A percentile compares a stretch with the other conserved stretches of the same genome.
These are phyloP conservation scores for Nakazawaea populi DNA, from an alignment of 805 yeast species.

Conservation along the genomic window DNA sequence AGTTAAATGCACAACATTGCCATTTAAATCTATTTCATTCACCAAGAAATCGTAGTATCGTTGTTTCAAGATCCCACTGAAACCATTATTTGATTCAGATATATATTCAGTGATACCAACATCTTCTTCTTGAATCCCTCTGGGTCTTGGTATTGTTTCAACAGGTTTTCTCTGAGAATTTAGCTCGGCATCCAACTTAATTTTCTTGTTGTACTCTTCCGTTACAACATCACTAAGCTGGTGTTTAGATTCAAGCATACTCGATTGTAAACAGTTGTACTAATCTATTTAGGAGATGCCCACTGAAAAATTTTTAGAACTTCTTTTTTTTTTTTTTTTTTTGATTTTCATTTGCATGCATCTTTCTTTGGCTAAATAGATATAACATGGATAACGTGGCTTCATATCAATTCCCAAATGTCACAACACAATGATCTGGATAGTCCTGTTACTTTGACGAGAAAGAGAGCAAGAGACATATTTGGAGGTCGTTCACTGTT, in stretches of 20 bases:
- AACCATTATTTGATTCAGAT: conserved; percentile 51
- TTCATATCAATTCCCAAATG: background rate
- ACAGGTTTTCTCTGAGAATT: conserved; percentile 13
- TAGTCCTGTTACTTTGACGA: background rate
- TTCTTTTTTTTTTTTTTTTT: background rate
- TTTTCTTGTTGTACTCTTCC: conserved; percentile 16
- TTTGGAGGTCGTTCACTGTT: background rate
- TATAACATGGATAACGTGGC: too few species aligned
- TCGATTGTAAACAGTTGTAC: too few species aligned
- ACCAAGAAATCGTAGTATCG: conserved; percentile 92
- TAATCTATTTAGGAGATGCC: background rate
- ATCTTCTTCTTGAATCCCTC: conserved; percentile 61
- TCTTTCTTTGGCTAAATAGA: too few species aligned
- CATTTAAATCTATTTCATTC: conserved; percentile 71
- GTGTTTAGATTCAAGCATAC: background rate
- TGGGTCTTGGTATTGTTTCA: conserved; percentile 5
- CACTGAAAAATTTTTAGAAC: background rate
- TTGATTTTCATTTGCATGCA: too few species aligned
- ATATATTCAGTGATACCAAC: conserved; percentile 84
- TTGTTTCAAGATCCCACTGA: conserved; percentile 76
- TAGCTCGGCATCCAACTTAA: conserved; percentile 10
- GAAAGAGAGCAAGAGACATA: background rate
- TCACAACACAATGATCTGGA: background rate
- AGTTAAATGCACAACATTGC: conserved; percentile 64
- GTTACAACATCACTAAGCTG: background rate